A percentile compares a stretch with the other conserved stretches of the same genome.
These are phyloP conservation scores for Talaromyces sp. DNA, from an alignment of 2,329 filamentous ascomycete species.

Conservation along the genomic window DNA sequence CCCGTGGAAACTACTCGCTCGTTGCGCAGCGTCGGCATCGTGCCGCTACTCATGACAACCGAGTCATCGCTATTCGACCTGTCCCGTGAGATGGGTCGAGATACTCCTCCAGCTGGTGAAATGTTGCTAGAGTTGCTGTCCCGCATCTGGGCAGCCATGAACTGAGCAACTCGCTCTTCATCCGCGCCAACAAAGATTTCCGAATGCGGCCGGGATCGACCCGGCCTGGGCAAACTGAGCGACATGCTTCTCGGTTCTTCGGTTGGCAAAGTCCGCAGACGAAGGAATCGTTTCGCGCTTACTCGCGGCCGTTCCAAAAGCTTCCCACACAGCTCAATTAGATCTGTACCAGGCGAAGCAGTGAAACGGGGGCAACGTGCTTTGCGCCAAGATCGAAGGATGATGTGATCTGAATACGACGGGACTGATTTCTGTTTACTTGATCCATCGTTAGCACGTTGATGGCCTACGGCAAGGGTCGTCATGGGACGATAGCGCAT, in stretches of 20 bases:
- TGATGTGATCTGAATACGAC: constrained; percentile 9
- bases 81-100: constrained; percentile 23
- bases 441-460: constrained; percentile 7
- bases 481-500: constrained; percentile 16
- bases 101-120: not conserved
- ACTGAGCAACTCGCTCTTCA: constrained; percentile 33
- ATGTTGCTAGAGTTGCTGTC: constrained; percentile 14
- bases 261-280: constrained; percentile 33
- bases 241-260: constrained; percentile 18
- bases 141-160: constrained; percentile 16
- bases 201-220: constrained; percentile 32
- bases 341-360: constrained; percentile 3
- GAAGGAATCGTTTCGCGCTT: constrained; percentile 47
- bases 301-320: constrained; percentile 45
- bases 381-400: constrained; percentile 11
- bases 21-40: constrained; percentile 39
- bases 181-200: constrained; percentile 35
- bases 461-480: not conserved
- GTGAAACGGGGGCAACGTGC: not conserved
- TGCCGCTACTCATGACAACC: constrained; percentile 25
- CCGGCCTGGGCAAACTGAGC: constrained; percentile 27
- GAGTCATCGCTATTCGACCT: constrained; percentile 23
- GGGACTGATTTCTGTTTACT: constrained; percentile 4
- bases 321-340: constrained; percentile 31
- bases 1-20: constrained; percentile 50